These are phyloP conservation scores for Monilinia vaccinii-corymbosi DNA, from an alignment of 2,329 filamentous ascomycete species.

Conservation along the genomic window DNA sequence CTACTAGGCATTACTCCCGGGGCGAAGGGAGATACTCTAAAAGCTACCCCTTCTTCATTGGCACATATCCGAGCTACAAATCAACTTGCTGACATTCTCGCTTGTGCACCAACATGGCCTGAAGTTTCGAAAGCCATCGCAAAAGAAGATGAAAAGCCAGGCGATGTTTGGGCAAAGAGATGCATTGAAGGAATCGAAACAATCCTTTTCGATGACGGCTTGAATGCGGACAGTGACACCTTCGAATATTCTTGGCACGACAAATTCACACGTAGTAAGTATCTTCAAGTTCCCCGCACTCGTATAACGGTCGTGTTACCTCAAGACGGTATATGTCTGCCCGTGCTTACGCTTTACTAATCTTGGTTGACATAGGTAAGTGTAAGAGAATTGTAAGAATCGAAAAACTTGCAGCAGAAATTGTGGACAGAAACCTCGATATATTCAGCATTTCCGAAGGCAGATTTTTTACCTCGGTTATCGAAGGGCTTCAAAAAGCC, in stretches of 20 bases:
- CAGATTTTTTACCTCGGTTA: slow-evolving; percentile 32
- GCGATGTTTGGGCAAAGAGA: slow-evolving; percentile 47
- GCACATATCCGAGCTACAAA: slow-evolving; percentile 61
- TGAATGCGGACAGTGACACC: slow-evolving; percentile 46
- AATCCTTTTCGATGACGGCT: slow-evolving; percentile 70
- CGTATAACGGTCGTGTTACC: not conserved
- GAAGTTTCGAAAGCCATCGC: slow-evolving; percentile 33
- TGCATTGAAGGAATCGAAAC: slow-evolving; percentile 67
- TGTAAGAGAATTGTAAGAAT: slow-evolving; percentile 71
- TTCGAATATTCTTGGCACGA: slow-evolving; percentile 57
- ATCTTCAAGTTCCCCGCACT: not conserved
- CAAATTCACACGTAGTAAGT: slow-evolving; percentile 46
- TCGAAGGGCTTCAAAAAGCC: slow-evolving; percentile 33
- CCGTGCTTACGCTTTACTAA: not conserved
- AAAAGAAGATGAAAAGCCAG: slow-evolving; percentile 18
- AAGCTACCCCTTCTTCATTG: slow-evolving; percentile 52
- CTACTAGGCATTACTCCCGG: slow-evolving; percentile 60
- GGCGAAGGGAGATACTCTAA: slow-evolving; percentile 58
- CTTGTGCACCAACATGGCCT: slow-evolving; percentile 54
- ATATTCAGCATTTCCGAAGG: slow-evolving; percentile 28
- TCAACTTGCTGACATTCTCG: slow-evolving; percentile 57
- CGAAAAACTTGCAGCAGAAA: slow-evolving; percentile 58
- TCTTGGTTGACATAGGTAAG: slow-evolving; percentile 21
- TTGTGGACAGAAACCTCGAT: slow-evolving; percentile 41
- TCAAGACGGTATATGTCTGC: not conserved